These are phyloP conservation scores for Pascua sp. DNA, from an alignment of 1,284 basidiomycete genomes.

Conservation along the genomic window DNA sequence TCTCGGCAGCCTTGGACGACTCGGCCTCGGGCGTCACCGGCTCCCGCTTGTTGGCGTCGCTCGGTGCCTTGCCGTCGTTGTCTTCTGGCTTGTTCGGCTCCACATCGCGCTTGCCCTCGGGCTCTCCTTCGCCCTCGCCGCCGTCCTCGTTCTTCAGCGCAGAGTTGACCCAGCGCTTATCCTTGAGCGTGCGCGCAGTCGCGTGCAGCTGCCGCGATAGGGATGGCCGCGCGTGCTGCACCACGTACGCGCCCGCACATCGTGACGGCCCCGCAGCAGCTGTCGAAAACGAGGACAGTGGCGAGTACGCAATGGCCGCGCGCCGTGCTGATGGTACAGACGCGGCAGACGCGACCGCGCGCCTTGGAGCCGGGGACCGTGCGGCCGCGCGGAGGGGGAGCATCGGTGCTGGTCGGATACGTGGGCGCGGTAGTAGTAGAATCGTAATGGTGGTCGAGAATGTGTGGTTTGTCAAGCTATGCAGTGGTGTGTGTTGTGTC, in stretches of 20 bases:
- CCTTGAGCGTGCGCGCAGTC: slow-evolving; percentile 26
- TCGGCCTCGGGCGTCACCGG: slow-evolving; percentile 4
- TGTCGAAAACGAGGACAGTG: no score
- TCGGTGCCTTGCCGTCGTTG: slow-evolving; percentile 3
- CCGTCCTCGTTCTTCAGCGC: slow-evolving; percentile 22
- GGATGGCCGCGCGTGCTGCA: slow-evolving; percentile 1
- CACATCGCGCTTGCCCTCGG: slow-evolving; percentile 9
- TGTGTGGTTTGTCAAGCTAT: background rate
- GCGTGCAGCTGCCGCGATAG: slow-evolving; percentile 23
- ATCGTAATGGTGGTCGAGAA: background rate
- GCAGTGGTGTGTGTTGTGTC: background rate
- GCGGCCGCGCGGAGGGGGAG: slow-evolving; percentile 28
- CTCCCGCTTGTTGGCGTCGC: slow-evolving; percentile 18
- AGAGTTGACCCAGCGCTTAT: slow-evolving; percentile 45
- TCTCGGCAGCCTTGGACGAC: slow-evolving; percentile 4
- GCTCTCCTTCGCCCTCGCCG: slow-evolving; percentile 18
- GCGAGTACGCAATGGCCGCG: no score
- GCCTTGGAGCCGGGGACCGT: slow-evolving; percentile 11
- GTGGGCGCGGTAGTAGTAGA: background rate
- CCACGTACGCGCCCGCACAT: no score
- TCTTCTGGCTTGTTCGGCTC: slow-evolving; percentile 6
- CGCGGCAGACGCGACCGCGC: slow-evolving; percentile 4
- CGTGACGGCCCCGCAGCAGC: background rate
- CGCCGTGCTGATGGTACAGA: background rate
- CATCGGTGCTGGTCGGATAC: slow-evolving; percentile 15